Evolutionary conservation across 805 yeast species (phyloP).

Genomic region (Yarrowia keelungensis): DNA sequence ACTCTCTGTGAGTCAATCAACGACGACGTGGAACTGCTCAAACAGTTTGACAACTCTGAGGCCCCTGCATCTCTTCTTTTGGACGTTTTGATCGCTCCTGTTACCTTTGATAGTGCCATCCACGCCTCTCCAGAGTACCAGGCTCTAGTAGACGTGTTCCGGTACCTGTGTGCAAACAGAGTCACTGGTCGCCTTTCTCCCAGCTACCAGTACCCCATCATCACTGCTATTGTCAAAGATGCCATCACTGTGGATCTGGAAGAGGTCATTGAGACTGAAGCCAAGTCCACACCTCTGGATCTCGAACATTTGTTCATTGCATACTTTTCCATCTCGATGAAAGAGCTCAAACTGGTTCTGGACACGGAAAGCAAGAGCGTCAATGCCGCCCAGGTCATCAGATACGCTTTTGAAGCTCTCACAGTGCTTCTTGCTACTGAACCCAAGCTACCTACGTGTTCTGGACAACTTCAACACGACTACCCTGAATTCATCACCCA

Average conservation of each 20-base stretch:
- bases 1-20: slow-evolving; percentile 21
- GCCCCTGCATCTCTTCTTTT: slow-evolving; percentile 6
- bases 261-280: slow-evolving; percentile 23
- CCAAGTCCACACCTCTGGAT: slow-evolving; percentile 24
- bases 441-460: slow-evolving; percentile 12
- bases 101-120: slow-evolving; percentile 9
- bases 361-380: slow-evolving; percentile 16
- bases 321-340: slow-evolving; percentile 27
- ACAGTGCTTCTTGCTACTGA: slow-evolving; percentile 17
- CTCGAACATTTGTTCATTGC: slow-evolving; percentile 18
- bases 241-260: slow-evolving; percentile 29
- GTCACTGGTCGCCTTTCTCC: slow-evolving; percentile 6
- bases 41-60: slow-evolving; percentile 5
- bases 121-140: slow-evolving; percentile 25
- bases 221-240: slow-evolving; percentile 9
- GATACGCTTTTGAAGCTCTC: slow-evolving; percentile 16
- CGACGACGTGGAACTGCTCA: slow-evolving; percentile 14
- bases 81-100: slow-evolving; percentile 10
- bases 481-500: slow-evolving; percentile 25
- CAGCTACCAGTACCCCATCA: not conserved
- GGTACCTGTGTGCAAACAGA: slow-evolving; percentile 5
- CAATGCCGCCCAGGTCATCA: slow-evolving; percentile 8
- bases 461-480: slow-evolving; percentile 27
- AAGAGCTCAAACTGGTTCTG: slow-evolving; percentile 17
- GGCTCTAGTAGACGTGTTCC: slow-evolving; percentile 23